A percentile compares a stretch with the other conserved stretches of the same genome.
Evolutionary conservation across 495 filamentous ascomycete species (phyloP).

Genomic region (Sordaria brevicollis): DNA sequence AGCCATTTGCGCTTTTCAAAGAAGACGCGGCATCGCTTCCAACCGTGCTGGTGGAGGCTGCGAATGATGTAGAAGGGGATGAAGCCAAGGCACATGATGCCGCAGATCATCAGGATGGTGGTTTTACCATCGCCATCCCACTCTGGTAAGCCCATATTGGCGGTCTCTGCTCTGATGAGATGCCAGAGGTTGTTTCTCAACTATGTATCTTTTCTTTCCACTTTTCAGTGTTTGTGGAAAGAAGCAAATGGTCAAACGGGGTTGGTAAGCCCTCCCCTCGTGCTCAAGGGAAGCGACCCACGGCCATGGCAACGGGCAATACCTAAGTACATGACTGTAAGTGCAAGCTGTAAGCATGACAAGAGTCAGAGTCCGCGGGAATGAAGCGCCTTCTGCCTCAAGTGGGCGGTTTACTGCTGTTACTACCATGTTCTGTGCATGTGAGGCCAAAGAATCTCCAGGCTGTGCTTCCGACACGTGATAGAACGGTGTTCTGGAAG

Average conservation of each 20-base stretch:
- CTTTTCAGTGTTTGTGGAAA: not conserved
- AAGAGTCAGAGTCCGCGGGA: not conserved
- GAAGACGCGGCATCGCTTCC: not conserved
- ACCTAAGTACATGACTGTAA: not conserved
- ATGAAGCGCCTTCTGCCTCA: not conserved
- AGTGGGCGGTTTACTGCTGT: not conserved
- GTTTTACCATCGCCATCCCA: conserved; percentile 2
- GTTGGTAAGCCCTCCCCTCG: conserved; percentile 12
- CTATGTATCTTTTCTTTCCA: not conserved
- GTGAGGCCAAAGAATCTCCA: not conserved
- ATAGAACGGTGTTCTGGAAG: not conserved
- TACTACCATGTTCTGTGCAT: not conserved
- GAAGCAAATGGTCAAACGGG: not conserved
- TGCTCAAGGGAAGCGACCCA: conserved; percentile 9
- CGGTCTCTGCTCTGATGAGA: not conserved
- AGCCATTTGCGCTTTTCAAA: conserved; percentile 3
- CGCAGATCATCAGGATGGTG: conserved; percentile 7
- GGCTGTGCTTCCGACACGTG: not conserved
- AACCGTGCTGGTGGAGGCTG: conserved; percentile 4
- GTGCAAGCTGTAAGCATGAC: not conserved
- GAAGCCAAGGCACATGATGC: conserved; percentile 11
- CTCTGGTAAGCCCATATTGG: conserved; percentile 7
- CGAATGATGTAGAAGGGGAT: conserved; percentile 6
- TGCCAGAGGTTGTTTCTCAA: not conserved
- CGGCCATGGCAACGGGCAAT: conserved; percentile 8